phyloP scores from a whole-genome alignment of 169 alveolate species.

The Plasmodium relictum region DNA sequence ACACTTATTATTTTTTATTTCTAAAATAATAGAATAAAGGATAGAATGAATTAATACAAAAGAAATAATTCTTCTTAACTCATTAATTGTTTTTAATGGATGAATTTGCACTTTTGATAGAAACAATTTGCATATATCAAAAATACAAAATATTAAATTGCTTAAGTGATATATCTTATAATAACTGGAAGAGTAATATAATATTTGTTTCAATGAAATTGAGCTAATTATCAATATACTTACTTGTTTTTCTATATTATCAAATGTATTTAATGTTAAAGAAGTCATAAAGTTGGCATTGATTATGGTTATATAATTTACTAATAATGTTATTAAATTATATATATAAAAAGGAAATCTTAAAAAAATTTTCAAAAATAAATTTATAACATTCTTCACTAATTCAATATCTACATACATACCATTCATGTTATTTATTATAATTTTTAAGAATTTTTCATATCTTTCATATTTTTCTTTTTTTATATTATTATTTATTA shows the following conservation, averaged over 20 bases:
- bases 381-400: constrained; percentile 43
- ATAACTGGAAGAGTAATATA: constrained; percentile 24
- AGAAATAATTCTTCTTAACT: constrained; percentile 70
- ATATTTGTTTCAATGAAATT: constrained; percentile 44
- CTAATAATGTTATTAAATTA: constrained; percentile 69
- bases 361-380: constrained; percentile 45
- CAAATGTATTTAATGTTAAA: constrained; percentile 74
- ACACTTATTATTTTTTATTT: constrained; percentile 10
- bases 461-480: constrained; percentile 60
- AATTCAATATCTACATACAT: constrained; percentile 65
- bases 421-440: constrained; percentile 73
- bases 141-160: constrained; percentile 55
- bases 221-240: constrained; percentile 69
- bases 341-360: constrained; percentile 62
- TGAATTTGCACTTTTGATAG: constrained; percentile 72
- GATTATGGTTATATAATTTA: constrained; percentile 66
- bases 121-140: constrained; percentile 74
- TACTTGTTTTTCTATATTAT: constrained; percentile 76
- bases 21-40: constrained; percentile 8
- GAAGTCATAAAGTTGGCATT: constrained; percentile 78
- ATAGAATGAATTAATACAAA: constrained; percentile 58
- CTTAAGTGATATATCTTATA: constrained; percentile 53
- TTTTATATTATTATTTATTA: constrained; percentile 46
- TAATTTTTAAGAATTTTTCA: constrained; percentile 44
- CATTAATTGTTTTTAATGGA: constrained; percentile 72